These are phyloP conservation scores for Samsoniella hepiali DNA, from an alignment of 2,329 filamentous ascomycete genomes.

Conservation along the genomic window DNA sequence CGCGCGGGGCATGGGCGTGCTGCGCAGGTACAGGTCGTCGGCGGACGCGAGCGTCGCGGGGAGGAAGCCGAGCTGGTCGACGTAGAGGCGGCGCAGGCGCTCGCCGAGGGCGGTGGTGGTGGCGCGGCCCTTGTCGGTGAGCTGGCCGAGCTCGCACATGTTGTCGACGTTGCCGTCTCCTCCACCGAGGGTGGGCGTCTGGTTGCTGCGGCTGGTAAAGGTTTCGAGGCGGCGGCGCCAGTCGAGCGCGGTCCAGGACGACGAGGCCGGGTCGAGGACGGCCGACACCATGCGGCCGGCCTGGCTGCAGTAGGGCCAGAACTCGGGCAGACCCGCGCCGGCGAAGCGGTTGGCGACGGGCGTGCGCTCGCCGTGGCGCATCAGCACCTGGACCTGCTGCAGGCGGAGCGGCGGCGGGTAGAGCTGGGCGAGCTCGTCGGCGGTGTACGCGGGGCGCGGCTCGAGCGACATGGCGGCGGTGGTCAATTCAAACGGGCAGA, in stretches of 20 bases:
- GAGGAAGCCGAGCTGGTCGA: conserved; percentile 71
- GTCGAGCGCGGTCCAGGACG: conserved; percentile 46
- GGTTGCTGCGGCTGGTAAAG: conserved; percentile 62
- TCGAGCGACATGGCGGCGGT: conserved; percentile 65
- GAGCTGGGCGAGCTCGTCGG: conserved; percentile 73
- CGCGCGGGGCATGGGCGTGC: conserved; percentile 71
- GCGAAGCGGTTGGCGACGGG: conserved; percentile 86
- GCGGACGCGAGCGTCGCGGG: conserved; percentile 50
- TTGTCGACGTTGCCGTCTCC: conserved; percentile 63
- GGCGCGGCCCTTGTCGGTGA: conserved; percentile 71
- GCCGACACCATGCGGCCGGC: conserved; percentile 64
- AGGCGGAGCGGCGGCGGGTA: conserved; percentile 80
- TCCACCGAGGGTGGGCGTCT: conserved; percentile 44
- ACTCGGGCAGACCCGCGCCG: conserved; percentile 64
- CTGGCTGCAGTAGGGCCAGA: conserved; percentile 89
- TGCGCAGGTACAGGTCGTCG: conserved; percentile 67
- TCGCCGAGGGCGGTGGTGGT: conserved; percentile 68
- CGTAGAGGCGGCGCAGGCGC: conserved; percentile 67
- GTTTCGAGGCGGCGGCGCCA: conserved; percentile 78
- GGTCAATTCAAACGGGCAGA: too few relatives aligned
- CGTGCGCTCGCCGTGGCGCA: conserved; percentile 77
- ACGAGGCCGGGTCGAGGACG: conserved; percentile 42
- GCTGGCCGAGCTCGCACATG: conserved; percentile 75
- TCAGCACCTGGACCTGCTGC: conserved; percentile 83
- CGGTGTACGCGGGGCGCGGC: conserved; percentile 72